phyloP scores from a whole-genome alignment of 768 basidiomycete genomes.

The Lactarius sanguifluus region DNA sequence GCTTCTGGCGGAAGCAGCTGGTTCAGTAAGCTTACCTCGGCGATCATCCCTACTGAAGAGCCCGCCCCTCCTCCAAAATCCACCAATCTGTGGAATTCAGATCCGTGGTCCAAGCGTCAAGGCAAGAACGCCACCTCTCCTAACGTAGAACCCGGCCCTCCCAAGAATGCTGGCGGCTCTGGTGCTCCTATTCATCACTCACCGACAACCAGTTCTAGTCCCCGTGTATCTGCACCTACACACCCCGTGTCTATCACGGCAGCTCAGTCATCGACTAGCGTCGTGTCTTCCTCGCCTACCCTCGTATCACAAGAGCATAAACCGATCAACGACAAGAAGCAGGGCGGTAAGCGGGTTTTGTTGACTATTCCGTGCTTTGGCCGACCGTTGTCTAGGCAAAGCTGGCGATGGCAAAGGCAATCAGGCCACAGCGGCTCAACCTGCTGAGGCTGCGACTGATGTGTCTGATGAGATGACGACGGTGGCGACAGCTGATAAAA shows the following conservation, averaged over 20 bases:
- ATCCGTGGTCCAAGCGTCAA: background rate
- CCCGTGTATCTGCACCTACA: background rate
- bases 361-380: background rate
- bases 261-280: background rate
- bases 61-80: slow-evolving; percentile 1
- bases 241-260: background rate
- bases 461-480: background rate
- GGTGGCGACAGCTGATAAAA: background rate
- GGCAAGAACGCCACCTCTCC: slow-evolving; percentile 1
- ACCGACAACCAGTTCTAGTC: background rate
- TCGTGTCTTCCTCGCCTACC: slow-evolving; percentile 11
- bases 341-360: slow-evolving; percentile 2
- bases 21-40: slow-evolving; percentile 9
- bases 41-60: background rate
- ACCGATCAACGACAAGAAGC: slow-evolving; percentile 8
- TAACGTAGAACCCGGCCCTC: background rate
- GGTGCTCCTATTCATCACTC: background rate
- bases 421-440: background rate
- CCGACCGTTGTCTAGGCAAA: background rate
- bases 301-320: slow-evolving; percentile 5
- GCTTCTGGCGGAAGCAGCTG: background rate
- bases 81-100: background rate
- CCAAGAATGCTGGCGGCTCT: background rate
- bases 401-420: background rate
- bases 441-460: background rate